Base-by-base conservation (phyloP, 805 yeast genomes). In the Lachancea dasiensis region DNA sequence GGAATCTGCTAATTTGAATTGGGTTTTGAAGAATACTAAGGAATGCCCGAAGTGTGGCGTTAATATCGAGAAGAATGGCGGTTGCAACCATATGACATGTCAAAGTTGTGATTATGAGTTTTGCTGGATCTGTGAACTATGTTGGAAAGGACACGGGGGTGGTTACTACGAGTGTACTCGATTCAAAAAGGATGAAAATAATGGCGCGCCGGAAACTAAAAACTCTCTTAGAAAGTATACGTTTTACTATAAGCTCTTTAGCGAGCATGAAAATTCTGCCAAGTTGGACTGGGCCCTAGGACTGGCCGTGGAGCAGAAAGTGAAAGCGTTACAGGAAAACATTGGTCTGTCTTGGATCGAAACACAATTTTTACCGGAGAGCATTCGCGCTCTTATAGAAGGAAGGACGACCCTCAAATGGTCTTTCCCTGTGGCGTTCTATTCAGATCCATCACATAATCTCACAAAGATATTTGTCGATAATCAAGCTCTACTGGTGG, bases 41-140 rank as follows among this genome's bases (percentile, higher is more conserved):
- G 73, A 75, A 31, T 92, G 98, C 59, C 95, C 96, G 0, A 75
- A 75, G 52, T 92, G 98, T 64, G 64, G 65, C 7, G 66, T 86
- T 1, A 67, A 77, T 20, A 92, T 90, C 45, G 97, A 92, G 56
- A 87, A 90, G 52, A 83, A 83, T 55, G 97, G 97, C 16, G 98
- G 98, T 0, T 92, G 98, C 63, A 90, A 90, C 61, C 98, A 92
- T 62, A 90, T 92, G 95, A 72, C 78, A 1, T 92, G 98, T 59
- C 67, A 74, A 3, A 79, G 77, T 41, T 92, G 98, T 59, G 54
- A 58, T 9, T 62, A 75, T 56, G 85, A 89, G 56, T 92, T 87
- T 55, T 92, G 98, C 60, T 92, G 98, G 98, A 77, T 89, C 27
- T 92, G 98, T 60, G 57, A 75, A 44, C 79, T 79, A 3, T 72